A percentile compares a stretch with the other conserved stretches of the same genome.
phyloP scores from a whole-genome alignment of 2,329 filamentous ascomycete genomes.

The Colletotrichum destructivum region DNA sequence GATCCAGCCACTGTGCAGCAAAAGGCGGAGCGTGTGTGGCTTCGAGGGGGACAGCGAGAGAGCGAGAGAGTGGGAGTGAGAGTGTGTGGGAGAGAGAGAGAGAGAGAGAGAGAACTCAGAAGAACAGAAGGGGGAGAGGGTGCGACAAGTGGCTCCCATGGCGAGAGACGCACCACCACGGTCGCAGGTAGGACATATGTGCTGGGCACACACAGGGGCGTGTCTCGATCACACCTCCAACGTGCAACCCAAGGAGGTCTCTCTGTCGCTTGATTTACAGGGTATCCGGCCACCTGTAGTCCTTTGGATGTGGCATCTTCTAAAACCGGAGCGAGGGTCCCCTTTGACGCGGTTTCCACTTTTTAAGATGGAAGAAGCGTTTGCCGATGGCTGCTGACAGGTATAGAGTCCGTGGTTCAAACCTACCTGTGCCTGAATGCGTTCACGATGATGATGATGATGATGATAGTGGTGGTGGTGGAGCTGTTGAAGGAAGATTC shows the following conservation, averaged over 20 bases:
- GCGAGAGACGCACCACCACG: too few species aligned
- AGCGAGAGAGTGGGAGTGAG: neutral
- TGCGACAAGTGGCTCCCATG: too few species aligned
- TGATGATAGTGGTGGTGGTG: too few species aligned
- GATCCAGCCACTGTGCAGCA: constrained; percentile 9
- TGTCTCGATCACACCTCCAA: neutral
- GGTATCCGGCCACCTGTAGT: too few species aligned
- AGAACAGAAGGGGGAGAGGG: too few species aligned
- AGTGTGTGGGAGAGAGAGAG: too few species aligned
- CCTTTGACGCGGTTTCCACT: constrained; percentile 30
- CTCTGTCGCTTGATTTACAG: constrained; percentile 27
- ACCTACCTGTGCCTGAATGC: too few species aligned
- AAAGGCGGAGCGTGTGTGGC: constrained; percentile 21
- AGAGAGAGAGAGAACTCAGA: neutral
- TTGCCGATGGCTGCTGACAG: constrained; percentile 38
- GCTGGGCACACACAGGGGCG: constrained; percentile 14
- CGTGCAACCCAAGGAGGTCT: neutral
- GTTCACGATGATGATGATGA: too few species aligned
- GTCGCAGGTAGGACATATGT: neutral
- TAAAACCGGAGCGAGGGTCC: constrained; percentile 41
- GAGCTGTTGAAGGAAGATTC: too few species aligned
- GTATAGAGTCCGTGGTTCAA: constrained; percentile 26
- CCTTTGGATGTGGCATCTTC: constrained; percentile 25
- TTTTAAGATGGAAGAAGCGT: constrained; percentile 44
- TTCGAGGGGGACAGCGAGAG: neutral